Evolutionary conservation across 148 eudicot genomes (phyloP), one percentile per base, ranked within the genome.

Genomic region (Dianthus caryophyllus): DNA sequence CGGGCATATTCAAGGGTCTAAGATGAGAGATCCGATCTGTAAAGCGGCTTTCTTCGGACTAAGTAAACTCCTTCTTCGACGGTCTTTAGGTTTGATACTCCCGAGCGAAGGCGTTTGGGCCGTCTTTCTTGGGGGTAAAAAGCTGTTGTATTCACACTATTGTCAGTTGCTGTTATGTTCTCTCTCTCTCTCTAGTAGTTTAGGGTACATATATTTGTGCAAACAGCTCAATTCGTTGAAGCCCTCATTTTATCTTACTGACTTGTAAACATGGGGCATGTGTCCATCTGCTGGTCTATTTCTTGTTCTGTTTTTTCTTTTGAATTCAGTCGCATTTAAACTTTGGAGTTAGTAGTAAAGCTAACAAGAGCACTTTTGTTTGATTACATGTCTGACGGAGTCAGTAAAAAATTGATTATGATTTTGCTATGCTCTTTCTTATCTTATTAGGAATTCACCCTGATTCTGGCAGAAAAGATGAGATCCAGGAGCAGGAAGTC

Each of bases 401-500:
- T 56, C 24, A 15, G 30, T 33, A 4, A 33, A 3, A 17, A 11
- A 33, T 58, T 60, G 46, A 52, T 51, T 17, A 49, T 66, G 9
- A n/a, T 48, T 43, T 2, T 24, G 24, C 24, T 61, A 41, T 15
- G 10, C 5, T 69, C 41, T 18, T 56, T 68, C 30, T n/a, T 50
- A 62, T 71, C 53, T 75, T 61, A 71, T 68, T 79, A 90, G 97
- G 92, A 67, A 74, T 76, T 66, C 79, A 75, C 46, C 81, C 59
- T 57, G 88, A 77, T 38, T 63, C 88, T 38, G 78, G 78, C 58
- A 62, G 82, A 57, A 56, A 78, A 29, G 81, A 86, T 76, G 84
- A 90, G 62, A 76, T 94, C 55, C 81, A 83, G 72, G 88, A 88
- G 79, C 92, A 90, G 80, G 98, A 86, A 75, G 75, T 71, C 67